These are phyloP conservation scores for Neofusicoccum kwambonambiense DNA, from an alignment of 2,329 filamentous ascomycete genomes.

Conservation along the genomic window DNA sequence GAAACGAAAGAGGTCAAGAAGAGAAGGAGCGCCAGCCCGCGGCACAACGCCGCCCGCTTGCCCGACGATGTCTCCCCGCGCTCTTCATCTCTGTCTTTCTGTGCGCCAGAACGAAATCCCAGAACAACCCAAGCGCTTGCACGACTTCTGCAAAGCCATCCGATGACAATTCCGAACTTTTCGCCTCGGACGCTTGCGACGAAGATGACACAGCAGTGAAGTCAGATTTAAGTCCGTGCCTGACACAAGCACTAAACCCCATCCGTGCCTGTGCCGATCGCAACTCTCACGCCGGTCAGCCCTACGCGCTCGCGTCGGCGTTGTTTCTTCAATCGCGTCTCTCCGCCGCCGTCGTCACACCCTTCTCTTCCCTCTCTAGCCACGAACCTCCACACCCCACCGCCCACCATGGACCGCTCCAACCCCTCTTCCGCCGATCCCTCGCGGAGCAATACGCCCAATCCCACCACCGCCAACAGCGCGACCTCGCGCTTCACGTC, in stretches of 20 bases:
- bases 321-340: neutral
- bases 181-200: no score
- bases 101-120: no score
- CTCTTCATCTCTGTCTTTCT: neutral
- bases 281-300: neutral
- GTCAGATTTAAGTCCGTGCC: conserved; percentile 11
- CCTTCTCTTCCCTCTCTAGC: neutral
- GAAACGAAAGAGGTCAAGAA: neutral
- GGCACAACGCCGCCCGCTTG: neutral
- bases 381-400: neutral
- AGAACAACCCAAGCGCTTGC: no score
- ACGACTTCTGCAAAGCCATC: no score
- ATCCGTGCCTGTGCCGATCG: conserved; percentile 1
- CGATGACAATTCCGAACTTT: no score
- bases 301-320: neutral
- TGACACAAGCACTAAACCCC: conserved; percentile 4
- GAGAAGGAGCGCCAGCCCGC: neutral
- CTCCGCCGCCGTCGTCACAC: neutral
- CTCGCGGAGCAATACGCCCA: conserved; percentile 44
- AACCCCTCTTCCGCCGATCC: conserved; percentile 23
- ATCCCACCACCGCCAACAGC: conserved; percentile 30
- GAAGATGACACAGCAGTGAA: neutral
- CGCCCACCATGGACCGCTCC: conserved; percentile 22
- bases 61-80: neutral
- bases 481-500: conserved; percentile 65